Evolutionary conservation across 345 rosid genomes (phyloP), one percentile per base, ranked within the genome.

Genomic region (Kernera saxatilis): DNA sequence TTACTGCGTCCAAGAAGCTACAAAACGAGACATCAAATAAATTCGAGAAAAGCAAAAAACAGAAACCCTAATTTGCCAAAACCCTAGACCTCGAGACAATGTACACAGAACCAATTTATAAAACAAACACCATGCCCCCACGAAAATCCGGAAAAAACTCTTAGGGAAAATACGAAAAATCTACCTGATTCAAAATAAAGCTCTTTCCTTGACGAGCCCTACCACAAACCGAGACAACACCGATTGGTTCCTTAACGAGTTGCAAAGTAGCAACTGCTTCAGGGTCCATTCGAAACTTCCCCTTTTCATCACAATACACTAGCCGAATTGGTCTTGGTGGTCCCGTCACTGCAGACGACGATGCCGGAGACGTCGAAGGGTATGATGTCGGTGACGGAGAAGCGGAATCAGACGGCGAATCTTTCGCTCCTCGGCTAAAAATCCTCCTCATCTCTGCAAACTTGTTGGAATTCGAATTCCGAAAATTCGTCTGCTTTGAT

Each of bases 151-250:
- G 0, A 53, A 43, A 41, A 2, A 17, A 35, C 39, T 35, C n/a
- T 22, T 0, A 0, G 0, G 5, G 17, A 23, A 48, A 30, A 60
- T 4, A 21, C 0, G 0, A 18, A 57, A 62, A 35, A 50, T 0
- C 11, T 26, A 94, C 99, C 91, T 95, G 97, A 81, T 95, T 95
- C 70, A 95, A 70, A 27, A 95, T 90, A 67, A 82, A 95, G 84
- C 97, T 92, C 79, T 95, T 95, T 27, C 99, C 99, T 84, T 92
- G 98, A 18, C 99, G 96, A 82, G 98, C 89, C 27, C 98, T 89
- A 61, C 99, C 99, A 40, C 99, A 92, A 54, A 95, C 99, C 2
- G 99, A 95, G 50, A 92, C 98, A 32, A 95, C 88, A 29, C 99
- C 99, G 23, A 95, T 85, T 14, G 99, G 99, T 17, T 73, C 97